A percentile compares a stretch with the other conserved stretches of the same genome.
Evolutionary conservation across 495 filamentous ascomycete genomes (phyloP).

Genomic region (Xeromyces bisporus): DNA sequence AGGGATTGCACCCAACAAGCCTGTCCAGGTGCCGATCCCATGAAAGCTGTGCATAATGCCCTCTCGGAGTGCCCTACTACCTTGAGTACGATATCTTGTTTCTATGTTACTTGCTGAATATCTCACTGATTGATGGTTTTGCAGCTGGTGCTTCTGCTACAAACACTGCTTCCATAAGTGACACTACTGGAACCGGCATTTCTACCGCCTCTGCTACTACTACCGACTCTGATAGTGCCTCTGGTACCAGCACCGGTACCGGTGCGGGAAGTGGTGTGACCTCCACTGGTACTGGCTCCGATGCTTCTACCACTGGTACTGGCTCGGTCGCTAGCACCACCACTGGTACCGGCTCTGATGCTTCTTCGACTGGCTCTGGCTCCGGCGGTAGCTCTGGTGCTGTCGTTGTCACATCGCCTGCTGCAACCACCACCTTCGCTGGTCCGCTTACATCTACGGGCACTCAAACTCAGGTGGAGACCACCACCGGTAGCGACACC

Average conservation of each 20-base stretch:
- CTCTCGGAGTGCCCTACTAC: conserved; percentile 18
- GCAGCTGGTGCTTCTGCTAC: conserved; percentile 5
- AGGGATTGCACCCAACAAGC: conserved; percentile 59
- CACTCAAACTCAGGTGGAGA: too few relatives aligned
- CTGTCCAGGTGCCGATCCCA: conserved; percentile 35
- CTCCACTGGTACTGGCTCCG: conserved; percentile 14
- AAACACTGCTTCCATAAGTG: conserved; percentile 1
- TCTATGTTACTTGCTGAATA: background rate
- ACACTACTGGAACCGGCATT: conserved; percentile 4
- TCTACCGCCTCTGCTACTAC: conserved; percentile 7
- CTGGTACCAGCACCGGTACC: conserved; percentile 6
- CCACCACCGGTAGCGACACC: conserved; percentile 20
- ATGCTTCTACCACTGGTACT: conserved; percentile 3
- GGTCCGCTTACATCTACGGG: conserved; percentile 21
- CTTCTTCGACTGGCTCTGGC: conserved; percentile 6
- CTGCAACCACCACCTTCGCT: conserved; percentile 12
- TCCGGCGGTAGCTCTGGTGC: conserved; percentile 5
- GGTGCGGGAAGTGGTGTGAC: conserved; percentile 8
- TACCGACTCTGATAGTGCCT: conserved; percentile 10
- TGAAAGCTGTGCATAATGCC: conserved; percentile 20
- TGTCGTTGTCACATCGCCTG: conserved; percentile 7
- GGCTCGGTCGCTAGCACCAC: conserved; percentile 1
- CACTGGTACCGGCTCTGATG: conserved; percentile 1
- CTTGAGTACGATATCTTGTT: background rate
- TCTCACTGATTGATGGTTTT: background rate